phyloP scores from a whole-genome alignment of 345 rosid genomes.

The Linum usitatissimum region DNA sequence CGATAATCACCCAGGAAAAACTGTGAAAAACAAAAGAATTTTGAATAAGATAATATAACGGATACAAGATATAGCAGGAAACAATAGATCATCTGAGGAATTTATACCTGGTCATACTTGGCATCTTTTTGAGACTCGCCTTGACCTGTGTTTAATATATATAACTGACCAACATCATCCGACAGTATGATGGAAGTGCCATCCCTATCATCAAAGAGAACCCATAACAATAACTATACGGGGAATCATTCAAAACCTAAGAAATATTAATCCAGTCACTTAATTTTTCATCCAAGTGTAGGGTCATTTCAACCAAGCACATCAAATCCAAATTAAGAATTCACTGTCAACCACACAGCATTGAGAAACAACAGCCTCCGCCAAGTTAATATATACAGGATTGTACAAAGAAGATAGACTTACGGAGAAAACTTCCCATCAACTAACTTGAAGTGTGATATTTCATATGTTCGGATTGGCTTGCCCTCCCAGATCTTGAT shows the following conservation, averaged over 20 bases:
- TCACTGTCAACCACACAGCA: background rate
- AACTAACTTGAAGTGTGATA: conserved; percentile 89
- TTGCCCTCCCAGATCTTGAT: conserved; percentile 95
- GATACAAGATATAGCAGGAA: conserved; percentile 10
- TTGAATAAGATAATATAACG: background rate
- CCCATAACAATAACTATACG: conserved; percentile 7
- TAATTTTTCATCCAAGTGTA: background rate
- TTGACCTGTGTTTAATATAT: conserved; percentile 86
- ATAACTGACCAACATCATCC: conserved; percentile 96
- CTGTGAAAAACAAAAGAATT: conserved; percentile 30
- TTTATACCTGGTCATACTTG: conserved; percentile 84
- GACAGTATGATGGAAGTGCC: conserved; percentile 95
- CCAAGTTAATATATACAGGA: background rate
- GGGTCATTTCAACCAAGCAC: background rate
- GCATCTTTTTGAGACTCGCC: conserved; percentile 94
- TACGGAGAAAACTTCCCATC: conserved; percentile 99
- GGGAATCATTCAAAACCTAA: background rate
- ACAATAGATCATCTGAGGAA: conserved; percentile 7
- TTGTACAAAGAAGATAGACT: conserved; percentile 20
- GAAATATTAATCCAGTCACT: background rate
- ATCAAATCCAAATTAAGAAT: background rate
- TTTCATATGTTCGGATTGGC: conserved; percentile 79
- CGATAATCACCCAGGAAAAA: conserved; percentile 98
- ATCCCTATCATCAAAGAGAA: conserved; percentile 44
- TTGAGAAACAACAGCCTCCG: background rate